Conservation (phyloP, 306 rosid genomes). For the Cucumis hystrix region DNA sequence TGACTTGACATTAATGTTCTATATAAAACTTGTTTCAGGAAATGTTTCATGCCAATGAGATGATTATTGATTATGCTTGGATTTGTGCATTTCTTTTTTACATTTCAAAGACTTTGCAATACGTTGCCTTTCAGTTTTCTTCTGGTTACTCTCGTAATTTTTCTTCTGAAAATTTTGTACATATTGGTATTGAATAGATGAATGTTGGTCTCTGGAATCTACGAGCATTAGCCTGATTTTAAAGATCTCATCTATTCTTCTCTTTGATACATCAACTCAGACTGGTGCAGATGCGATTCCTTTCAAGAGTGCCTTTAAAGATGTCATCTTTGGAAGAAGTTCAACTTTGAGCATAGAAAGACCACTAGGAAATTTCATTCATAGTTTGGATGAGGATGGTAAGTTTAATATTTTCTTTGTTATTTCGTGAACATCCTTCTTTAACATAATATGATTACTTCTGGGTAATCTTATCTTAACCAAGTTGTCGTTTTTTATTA, state of each 20-base stretch:
- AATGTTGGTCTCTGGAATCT: conserved; percentile 4
- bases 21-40: background rate
- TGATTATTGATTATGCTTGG: background rate
- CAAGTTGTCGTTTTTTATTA: conserved; percentile 11
- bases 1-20: background rate
- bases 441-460: background rate
- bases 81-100: background rate
- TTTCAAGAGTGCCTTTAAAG: conserved; percentile 67
- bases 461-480: conserved; percentile 10
- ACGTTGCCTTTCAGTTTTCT: background rate
- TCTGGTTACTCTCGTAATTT: background rate
- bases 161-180: background rate
- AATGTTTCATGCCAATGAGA: background rate
- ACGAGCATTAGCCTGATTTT: background rate
- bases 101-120: background rate
- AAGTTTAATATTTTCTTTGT: conserved; percentile 2
- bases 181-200: background rate
- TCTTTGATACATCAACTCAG: conserved; percentile 29
- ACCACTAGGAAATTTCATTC: conserved; percentile 28
- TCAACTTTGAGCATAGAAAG: conserved; percentile 23
- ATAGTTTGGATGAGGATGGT: conserved; percentile 44
- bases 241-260: conserved; percentile 15
- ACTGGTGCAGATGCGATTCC: conserved; percentile 76
- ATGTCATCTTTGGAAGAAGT: conserved; percentile 55
- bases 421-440: background rate